Percentiles rank a stretch among this genome's conserved stretches.
These are phyloP conservation scores for Papiliotrema terrestris DNA, from an alignment of 1,284 basidiomycete genomes.

Conservation along the genomic window DNA sequence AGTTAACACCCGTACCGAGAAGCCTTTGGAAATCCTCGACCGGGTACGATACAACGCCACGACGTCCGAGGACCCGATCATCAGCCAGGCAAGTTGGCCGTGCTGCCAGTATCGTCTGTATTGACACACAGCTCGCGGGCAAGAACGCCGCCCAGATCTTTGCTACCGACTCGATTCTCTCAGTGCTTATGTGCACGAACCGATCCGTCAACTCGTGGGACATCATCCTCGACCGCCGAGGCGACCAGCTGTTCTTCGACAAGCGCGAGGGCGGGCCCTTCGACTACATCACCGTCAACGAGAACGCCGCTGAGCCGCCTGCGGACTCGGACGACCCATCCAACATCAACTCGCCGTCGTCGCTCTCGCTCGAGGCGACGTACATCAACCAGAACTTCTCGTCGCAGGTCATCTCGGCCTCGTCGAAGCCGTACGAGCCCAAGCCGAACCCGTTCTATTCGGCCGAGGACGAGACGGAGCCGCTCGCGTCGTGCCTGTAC, in stretches of 20 bases:
- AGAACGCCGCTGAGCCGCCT: conserved; percentile 95
- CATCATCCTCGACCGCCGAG: conserved; percentile 89
- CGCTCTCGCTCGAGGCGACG: conserved; percentile 92
- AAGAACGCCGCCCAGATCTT: conserved; percentile 81
- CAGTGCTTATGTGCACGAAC: conserved; percentile 92
- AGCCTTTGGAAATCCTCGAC: conserved; percentile 85
- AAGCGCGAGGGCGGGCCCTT: conserved; percentile 98
- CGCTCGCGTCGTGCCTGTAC: conserved; percentile 92
- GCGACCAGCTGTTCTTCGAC: conserved; percentile 92
- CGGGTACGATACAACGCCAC: conserved; percentile 96
- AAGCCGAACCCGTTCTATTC: conserved; percentile 96
- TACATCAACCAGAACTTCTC: conserved; percentile 99
- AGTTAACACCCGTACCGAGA: conserved; percentile 87
- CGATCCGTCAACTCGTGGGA: conserved; percentile 99
- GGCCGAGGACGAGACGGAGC: conserved; percentile 83
- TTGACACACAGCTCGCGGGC: conserved; percentile 60
- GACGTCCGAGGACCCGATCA: conserved; percentile 94
- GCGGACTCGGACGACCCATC: conserved; percentile 70
- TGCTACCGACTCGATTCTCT: conserved; percentile 92
- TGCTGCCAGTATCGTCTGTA: not conserved
- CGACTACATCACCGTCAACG: conserved; percentile 96
- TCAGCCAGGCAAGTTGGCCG: conserved; percentile 65
- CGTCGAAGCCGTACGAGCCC: conserved; percentile 55
- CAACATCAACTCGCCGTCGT: conserved; percentile 86
- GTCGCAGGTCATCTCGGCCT: conserved; percentile 88